Evolutionary conservation across 2,329 filamentous ascomycete genomes (phyloP).

Genomic region (Colletotrichum endophyticum): DNA sequence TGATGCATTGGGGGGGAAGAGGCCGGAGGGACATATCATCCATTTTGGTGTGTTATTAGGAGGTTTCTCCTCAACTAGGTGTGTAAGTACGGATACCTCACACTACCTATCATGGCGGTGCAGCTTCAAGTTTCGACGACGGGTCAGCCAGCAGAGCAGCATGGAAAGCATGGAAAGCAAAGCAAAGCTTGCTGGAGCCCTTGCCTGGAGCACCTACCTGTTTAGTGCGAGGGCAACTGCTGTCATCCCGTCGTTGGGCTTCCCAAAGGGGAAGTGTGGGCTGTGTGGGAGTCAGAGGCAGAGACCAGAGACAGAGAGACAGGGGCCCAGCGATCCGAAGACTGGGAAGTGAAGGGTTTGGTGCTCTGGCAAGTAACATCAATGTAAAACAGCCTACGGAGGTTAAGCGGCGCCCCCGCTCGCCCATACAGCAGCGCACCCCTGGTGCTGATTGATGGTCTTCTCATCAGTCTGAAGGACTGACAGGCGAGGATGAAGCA

Average conservation of each 20-base stretch:
- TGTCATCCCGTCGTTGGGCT: slow-evolving; percentile 10
- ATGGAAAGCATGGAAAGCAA: background rate
- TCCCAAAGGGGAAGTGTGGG: slow-evolving; percentile 7
- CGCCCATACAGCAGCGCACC: slow-evolving; percentile 14
- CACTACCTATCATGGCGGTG: background rate
- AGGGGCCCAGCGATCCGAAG: slow-evolving; percentile 1
- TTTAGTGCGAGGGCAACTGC: background rate
- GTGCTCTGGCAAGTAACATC: slow-evolving; percentile 24
- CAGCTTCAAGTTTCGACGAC: background rate
- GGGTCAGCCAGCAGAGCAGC: background rate
- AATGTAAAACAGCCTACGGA: slow-evolving; percentile 42
- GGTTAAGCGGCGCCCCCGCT: slow-evolving; percentile 26
- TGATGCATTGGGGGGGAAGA: background rate
- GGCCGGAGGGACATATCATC: background rate
- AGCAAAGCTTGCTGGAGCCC: background rate
- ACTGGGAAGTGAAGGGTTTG: background rate
- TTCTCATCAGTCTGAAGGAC: background rate
- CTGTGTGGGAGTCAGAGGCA: slow-evolving; percentile 4
- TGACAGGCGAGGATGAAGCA: background rate
- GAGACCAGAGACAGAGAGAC: background rate
- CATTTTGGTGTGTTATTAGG: background rate
- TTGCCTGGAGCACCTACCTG: background rate
- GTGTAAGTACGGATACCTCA: no score
- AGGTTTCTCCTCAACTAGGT: background rate
- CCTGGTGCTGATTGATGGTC: background rate